Base-by-base conservation (phyloP, 805 yeast genomes). In the Maudiozyma bulderi region DNA sequence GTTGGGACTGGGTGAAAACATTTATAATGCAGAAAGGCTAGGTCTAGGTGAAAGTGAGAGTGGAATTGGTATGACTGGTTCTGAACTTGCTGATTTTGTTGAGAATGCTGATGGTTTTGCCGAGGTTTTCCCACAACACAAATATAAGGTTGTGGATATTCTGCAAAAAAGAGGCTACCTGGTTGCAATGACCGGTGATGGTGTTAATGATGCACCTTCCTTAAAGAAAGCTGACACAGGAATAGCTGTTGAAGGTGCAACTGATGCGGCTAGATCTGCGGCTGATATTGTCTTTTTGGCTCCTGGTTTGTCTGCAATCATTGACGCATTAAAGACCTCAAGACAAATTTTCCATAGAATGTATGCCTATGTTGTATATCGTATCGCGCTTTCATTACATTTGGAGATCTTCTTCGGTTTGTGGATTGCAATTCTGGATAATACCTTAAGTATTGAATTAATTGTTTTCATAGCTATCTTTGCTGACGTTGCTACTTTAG, bases 161-260 rank as follows among this genome's bases (percentile, higher is more conserved):
- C 80, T 88, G 73, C 96, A 88, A 79, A 80, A 83, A 71, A 84
- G 95, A 80, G 96, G 96, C 74, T 87, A 85, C 83, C 80, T 88
- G 75, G 95, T 89, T 75, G 96, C 96, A 73, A 88, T 88, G 96
- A 88, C 96, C 78, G 96, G 96, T 85, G 96, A 88, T 71, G 96
- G 96, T 86, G 96, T 88, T 70, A 88, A 88, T 79, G 96, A 88
- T 76, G 95, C 96, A 65, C 96, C 96, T 66, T 88, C 96, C 57
- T 81, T 88, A 75, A 88, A 88, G 86, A 88, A 88, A 80, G 95
- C 95, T 62, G 89, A 83, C 67, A 81, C 86, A 60, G 96, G 96
- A 82, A 89, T 89, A 78, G 96, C 96, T 66, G 96, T 88, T 71
- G 95, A 88, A 78, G 96, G 95, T 82, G 90, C 95, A 64, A 85